Percentiles rank a stretch among this genome's conserved stretches.
Conservation (phyloP, 2,329 filamentous ascomycete species). For the Paramyrothecium roridum region DNA sequence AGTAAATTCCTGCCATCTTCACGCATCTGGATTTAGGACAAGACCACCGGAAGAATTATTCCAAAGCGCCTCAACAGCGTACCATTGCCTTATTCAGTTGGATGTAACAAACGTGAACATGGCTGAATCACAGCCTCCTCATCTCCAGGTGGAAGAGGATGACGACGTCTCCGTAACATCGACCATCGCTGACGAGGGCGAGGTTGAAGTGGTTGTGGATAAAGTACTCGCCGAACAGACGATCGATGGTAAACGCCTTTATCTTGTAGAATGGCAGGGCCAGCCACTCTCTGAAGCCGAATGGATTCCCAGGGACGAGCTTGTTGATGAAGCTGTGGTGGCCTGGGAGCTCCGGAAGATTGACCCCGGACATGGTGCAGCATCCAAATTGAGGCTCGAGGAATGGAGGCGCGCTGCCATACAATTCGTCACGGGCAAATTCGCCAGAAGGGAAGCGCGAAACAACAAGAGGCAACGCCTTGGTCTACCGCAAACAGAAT, state of each 20-base stretch:
- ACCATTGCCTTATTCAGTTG: neutral
- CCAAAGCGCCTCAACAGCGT: neutral
- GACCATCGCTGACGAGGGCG: conserved; percentile 25
- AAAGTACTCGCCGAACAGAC: conserved; percentile 45
- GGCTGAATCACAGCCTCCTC: neutral
- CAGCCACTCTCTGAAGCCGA: conserved; percentile 30
- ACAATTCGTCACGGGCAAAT: conserved; percentile 21
- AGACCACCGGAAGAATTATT: neutral
- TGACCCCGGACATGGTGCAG: conserved; percentile 26
- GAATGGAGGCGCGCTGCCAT: conserved; percentile 31
- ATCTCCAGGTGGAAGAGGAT: conserved; percentile 5
- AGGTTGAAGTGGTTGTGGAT: conserved; percentile 47
- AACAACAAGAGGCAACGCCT: conserved; percentile 39
- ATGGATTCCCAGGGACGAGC: conserved; percentile 49
- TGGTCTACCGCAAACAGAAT: conserved; percentile 25
- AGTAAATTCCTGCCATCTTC: neutral
- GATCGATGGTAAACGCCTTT: conserved; percentile 20
- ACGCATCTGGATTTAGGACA: neutral
- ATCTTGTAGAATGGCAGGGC: conserved; percentile 34
- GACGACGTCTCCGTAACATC: conserved; percentile 29
- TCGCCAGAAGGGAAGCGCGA: conserved; percentile 35
- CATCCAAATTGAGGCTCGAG: conserved; percentile 33
- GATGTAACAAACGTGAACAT: neutral
- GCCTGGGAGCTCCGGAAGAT: conserved; percentile 41
- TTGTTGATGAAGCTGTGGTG: conserved; percentile 33